Conservation (phyloP, 2,329 filamentous ascomycete species). For the Leptodontidium sp. region DNA sequence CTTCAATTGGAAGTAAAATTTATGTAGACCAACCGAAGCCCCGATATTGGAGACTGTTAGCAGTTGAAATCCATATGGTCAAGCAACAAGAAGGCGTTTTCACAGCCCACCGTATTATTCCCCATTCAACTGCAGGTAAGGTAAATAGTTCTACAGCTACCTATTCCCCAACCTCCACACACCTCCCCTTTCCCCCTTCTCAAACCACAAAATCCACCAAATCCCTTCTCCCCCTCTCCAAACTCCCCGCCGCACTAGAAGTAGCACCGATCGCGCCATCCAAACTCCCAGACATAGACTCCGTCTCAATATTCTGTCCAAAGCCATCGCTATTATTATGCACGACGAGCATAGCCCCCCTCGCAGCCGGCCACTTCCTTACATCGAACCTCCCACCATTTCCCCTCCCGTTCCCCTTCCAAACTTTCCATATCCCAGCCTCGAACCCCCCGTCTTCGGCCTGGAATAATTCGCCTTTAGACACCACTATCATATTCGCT, state of each 20-base stretch:
- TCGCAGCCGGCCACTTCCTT: conserved; percentile 9
- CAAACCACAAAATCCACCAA: conserved; percentile 38
- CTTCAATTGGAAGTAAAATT: no score
- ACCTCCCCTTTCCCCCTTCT: neutral
- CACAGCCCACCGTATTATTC: no score
- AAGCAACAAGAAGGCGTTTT: no score
- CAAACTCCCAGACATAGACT: conserved; percentile 39
- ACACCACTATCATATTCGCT: conserved; percentile 26
- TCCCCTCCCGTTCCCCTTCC: conserved; percentile 23
- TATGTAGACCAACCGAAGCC: no score
- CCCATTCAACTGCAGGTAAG: no score
- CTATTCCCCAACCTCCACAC: neutral
- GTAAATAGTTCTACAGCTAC: neutral
- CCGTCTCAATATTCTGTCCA: conserved; percentile 45
- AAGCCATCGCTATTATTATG: conserved; percentile 46
- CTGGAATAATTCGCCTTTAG: conserved; percentile 36
- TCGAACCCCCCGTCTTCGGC: conserved; percentile 31
- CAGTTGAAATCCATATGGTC: no score
- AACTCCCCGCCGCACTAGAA: conserved; percentile 42
- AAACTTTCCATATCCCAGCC: conserved; percentile 16
- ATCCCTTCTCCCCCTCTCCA: conserved; percentile 38
- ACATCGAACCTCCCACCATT: conserved; percentile 30
- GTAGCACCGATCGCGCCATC: conserved; percentile 43
- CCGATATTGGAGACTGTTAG: no score
- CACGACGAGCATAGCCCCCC: conserved; percentile 40